Evolutionary conservation across 495 filamentous ascomycete species (phyloP).

Genomic region (Chlorociboria aeruginascens): DNA sequence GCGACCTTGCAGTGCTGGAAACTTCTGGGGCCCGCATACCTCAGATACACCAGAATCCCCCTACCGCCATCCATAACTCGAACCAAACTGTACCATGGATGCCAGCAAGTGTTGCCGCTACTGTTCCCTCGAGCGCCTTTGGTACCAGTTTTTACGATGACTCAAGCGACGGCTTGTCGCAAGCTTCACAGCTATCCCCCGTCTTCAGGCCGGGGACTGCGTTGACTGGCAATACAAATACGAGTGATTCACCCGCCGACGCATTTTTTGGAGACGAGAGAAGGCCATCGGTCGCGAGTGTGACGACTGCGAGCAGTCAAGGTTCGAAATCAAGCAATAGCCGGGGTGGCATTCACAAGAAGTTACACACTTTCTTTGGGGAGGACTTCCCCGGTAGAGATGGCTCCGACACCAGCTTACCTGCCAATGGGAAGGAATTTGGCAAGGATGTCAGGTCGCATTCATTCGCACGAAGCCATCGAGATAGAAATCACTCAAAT

Average conservation of each 20-base stretch:
- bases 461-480: conserved; percentile 44
- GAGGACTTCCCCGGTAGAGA: conserved; percentile 65
- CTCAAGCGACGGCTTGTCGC: conserved; percentile 48
- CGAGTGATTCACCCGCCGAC: conserved; percentile 56
- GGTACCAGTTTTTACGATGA: conserved; percentile 49
- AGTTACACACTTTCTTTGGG: conserved; percentile 75
- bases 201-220: conserved; percentile 54
- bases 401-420: conserved; percentile 62
- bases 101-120: conserved; percentile 23
- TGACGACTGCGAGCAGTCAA: conserved; percentile 72
- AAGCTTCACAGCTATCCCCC: conserved; percentile 48
- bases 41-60: conserved; percentile 40
- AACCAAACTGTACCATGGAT: conserved; percentile 37
- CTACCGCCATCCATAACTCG: conserved; percentile 31
- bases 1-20: conserved; percentile 58
- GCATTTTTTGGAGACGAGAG: conserved; percentile 60
- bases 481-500: conserved; percentile 69
- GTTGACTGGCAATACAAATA: conserved; percentile 30
- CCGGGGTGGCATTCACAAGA: conserved; percentile 51
- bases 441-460: conserved; percentile 39
- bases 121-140: conserved; percentile 19
- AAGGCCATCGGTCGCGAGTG: conserved; percentile 80
- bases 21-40: conserved; percentile 41
- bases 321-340: conserved; percentile 71
- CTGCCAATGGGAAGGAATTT: conserved; percentile 18